Evolutionary conservation across 495 filamentous ascomycete genomes (phyloP), one percentile per base, ranked within the genome.

Genomic region (Daldinia bambusicola): DNA sequence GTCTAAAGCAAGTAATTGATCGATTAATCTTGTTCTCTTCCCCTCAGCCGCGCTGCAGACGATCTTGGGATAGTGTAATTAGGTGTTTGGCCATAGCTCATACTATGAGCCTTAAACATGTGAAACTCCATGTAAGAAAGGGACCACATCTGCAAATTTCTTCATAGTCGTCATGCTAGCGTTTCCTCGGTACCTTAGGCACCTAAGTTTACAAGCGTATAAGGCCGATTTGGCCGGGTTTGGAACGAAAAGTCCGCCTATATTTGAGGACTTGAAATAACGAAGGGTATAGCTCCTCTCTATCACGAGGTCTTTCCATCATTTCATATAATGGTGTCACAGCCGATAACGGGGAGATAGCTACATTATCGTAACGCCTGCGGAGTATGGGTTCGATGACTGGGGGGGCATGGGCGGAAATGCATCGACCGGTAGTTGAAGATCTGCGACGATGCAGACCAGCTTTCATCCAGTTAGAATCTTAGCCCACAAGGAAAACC

Each of bases 401-500:
- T 10, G 2, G 66, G 32, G 66, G 32, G 65, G 59, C 9, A 30
- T 50, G 41, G 43, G 51, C 70, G 70, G 70, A 66, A 72, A 63
- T 51, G 70, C 66, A 73, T 69, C 70, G 65, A 64, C 56, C 71
- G 71, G 71, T 74, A 74, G 67, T 74, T 74, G 67, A 64, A 6
- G 71, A 74, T 74, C 71, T 74, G 45, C 71, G 53, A 63, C 52
- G 13, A 62, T 65, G 65, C 61, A 60, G 20, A 52, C 31, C 30
- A 37, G n/a, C 40, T 22, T 36, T 36, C 43, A 30, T 55, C 56
- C 36, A 61, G 53, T 37, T 22, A 48, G 16, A 34, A 40, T 41
- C 56, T 41, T 59, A 66, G 70, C 62, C 65, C 34, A 57, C 38
- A 34, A 34, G 40, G 1, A 57, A 55, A 32, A 59, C 58, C 58